Base-by-base conservation (phyloP, 345 rosid genomes). In the Lumnitzera racemosa region DNA sequence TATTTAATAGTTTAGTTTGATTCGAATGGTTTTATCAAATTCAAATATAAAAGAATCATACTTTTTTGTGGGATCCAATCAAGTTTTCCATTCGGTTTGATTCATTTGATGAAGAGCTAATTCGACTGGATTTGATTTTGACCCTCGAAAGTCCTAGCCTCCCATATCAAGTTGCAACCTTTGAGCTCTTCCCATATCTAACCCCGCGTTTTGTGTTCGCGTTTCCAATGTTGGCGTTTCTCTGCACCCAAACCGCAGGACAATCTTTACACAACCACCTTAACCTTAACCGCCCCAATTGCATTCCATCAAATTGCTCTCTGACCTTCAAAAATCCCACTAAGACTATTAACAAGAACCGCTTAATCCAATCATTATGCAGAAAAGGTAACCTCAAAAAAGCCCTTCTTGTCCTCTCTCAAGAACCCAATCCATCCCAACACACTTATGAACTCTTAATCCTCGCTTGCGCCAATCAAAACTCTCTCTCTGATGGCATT, bases 381-480 rank as follows among this genome's bases (percentile, higher is more conserved):
- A 77, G 78, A 57, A 81, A 77, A 20, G 94, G 98, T 49, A 74
- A 83, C 59, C 81, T 92, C 13, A 83, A 77, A 69, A 83, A 80
- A 59, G 98, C 98, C n/a, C 74, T 92, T 47, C 66, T 71, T n/a
- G 66, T 79, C 47, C 86, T 92, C 47, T 73, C 81, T 57, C 59
- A 65, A 2, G 91, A 89, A 59, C 66, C 85, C 12, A 63, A 71
- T 67, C 96, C 87, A 36, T 70, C 83, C 74, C 98, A 89, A 58
- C 92, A 71, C 70, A 89, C 98, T 2, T 92, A 85, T 65, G 96
- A 87, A 75, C 88, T 81, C 59, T 80, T 92, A 25, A 77, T 92
- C 67, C 91, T 81, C 62, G 74, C 88, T 14, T 89, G 96, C 73
- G 61, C 77, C 65, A 70, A 65, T 65, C 74, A 80, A 0, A 81